Conservation (phyloP, 805 yeast genomes). For the Ogataea parapolymorpha region DNA sequence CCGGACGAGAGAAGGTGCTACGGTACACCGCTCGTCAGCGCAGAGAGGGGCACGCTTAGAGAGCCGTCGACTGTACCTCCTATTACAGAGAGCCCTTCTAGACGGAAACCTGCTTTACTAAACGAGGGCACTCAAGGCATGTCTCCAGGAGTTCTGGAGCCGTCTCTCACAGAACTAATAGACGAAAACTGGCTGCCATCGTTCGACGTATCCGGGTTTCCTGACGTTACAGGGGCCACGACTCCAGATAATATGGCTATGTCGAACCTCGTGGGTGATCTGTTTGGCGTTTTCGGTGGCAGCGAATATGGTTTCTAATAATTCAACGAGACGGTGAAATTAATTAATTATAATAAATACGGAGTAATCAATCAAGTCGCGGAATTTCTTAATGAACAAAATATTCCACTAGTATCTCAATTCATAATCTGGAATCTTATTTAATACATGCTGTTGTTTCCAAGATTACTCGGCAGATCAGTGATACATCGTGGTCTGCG, state of each 20-base stretch:
- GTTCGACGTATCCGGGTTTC: constrained; percentile 18
- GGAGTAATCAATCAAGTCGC: neutral
- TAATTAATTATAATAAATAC: too few relatives aligned
- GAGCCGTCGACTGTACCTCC: neutral
- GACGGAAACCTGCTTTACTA: too few relatives aligned
- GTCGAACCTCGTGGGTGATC: constrained; percentile 13
- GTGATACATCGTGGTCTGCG: neutral
- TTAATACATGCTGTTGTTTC: neutral
- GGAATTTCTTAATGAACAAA: neutral
- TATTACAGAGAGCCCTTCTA: neutral
- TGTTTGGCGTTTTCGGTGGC: constrained; percentile 17
- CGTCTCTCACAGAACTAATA: constrained; percentile 15
- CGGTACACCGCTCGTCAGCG: constrained; percentile 12
- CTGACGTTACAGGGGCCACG: constrained; percentile 8
- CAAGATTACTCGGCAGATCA: neutral
- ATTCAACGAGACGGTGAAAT: too few relatives aligned
- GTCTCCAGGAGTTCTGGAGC: constrained; percentile 1
- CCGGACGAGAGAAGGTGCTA: constrained; percentile 4
- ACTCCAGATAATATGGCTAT: neutral
- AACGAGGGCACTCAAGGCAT: neutral
- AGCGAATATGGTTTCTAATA: constrained; percentile 10
- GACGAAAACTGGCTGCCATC: constrained; percentile 24
- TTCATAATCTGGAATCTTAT: neutral
- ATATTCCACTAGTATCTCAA: neutral
- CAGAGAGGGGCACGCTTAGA: constrained; percentile 10